These are phyloP conservation scores for Umbelopsis ramanniana DNA, from an alignment of 192 early-diverging fungal genomes.

Conservation along the genomic window DNA sequence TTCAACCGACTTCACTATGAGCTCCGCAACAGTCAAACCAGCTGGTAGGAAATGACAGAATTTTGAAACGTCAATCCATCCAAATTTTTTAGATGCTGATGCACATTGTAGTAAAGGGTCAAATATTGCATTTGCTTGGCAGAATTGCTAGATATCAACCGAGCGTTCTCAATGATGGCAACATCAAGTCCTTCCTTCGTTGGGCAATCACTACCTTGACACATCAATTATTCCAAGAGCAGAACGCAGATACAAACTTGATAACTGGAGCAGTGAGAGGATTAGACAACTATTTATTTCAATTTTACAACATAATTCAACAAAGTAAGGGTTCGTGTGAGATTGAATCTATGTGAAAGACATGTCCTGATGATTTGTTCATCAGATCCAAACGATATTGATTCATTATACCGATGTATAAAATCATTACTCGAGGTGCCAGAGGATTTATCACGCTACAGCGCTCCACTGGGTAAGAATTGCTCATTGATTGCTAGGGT, in stretches of 20 bases:
- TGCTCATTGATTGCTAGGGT: background rate
- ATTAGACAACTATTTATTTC: slow-evolving; percentile 14
- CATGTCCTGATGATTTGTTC: background rate
- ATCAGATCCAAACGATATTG: slow-evolving; percentile 27
- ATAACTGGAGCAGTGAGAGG: slow-evolving; percentile 39
- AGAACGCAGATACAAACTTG: slow-evolving; percentile 33
- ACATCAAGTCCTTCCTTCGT: slow-evolving; percentile 16
- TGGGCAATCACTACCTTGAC: slow-evolving; percentile 31
- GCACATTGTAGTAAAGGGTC: slow-evolving; percentile 40
- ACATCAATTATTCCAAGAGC: slow-evolving; percentile 35
- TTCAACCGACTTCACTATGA: slow-evolving; percentile 28
- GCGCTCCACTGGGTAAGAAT: slow-evolving; percentile 39
- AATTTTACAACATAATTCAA: background rate
- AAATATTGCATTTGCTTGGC: slow-evolving; percentile 49
- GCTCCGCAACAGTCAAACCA: slow-evolving; percentile 23
- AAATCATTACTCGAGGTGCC: slow-evolving; percentile 45
- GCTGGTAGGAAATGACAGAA: slow-evolving; percentile 14
- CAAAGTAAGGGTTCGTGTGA: slow-evolving; percentile 30
- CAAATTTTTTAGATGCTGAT: background rate
- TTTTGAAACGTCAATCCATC: background rate
- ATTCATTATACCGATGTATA: slow-evolving; percentile 32
- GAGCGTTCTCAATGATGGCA: background rate
- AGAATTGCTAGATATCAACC: slow-evolving; percentile 45
- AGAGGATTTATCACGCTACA: slow-evolving; percentile 44
- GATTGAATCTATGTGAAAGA: slow-evolving; percentile 25